Base-by-base conservation (phyloP, 805 yeast species). In the Cyberlindnera veronae region DNA sequence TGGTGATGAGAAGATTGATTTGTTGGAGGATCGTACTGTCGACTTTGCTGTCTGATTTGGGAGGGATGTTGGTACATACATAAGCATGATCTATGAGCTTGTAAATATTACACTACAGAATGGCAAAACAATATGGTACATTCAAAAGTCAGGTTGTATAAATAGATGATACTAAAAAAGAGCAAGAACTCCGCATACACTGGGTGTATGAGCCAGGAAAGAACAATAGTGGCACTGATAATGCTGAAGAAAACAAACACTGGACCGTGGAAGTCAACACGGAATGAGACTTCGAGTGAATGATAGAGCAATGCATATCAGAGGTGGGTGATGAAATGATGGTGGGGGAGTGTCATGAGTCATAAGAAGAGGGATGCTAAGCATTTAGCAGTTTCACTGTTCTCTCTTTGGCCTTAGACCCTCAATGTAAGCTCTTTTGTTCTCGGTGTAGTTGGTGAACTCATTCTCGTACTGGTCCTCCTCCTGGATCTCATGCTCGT, bases 401-500 rank as follows among this genome's bases (percentile, higher is more conserved):
- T 46, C 41, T 6, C 31, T 34, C 36, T 63, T 61, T 32, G 72
- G 72, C 53, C 68, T 66, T 37, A 69, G 48, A 43, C 68, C 60
- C 39, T 68, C 58, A 34, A 66, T 60, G 51, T 60, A 72, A 19
- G 65, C 66, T 48, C 66, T 61, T 47, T 67, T 71, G 46, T 64
- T 72, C 38, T 61, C 62, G 6, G 64, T 54, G 46, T 72, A 71
- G 46, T 70, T 71, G 1, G 77, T 68, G 37, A 68, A 69, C 35
- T 69, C 72, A 42, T 69, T 68, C 48, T 66, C 71, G 41, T 68
- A 68, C 42, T 66, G 71, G 46, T 67, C 72, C 41, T 67, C 72
- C 40, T 67, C 71, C n/a, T 60, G 58, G 13, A 67, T 66, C 36
- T 64, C 67, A 32, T 53, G 41, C 1, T 57, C 47, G 30, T 60